Evolutionary conservation across 768 basidiomycete species (phyloP).

Genomic region (Mycena latifolia): DNA sequence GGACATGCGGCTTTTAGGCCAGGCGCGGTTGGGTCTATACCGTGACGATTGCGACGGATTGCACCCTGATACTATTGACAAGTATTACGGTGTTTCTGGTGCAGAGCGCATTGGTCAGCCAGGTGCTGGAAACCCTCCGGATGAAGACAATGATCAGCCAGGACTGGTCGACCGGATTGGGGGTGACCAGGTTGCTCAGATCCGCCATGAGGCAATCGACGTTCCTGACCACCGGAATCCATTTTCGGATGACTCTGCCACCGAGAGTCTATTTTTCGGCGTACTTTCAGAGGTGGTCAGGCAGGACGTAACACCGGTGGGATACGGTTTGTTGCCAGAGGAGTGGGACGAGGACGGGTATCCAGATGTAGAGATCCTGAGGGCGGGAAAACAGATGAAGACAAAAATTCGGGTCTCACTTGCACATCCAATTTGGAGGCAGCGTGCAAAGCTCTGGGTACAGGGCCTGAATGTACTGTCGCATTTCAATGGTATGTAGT

Average conservation of each 20-base stretch:
- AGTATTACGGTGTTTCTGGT: slow-evolving; percentile 31
- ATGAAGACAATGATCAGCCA: neutral
- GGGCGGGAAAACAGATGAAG: slow-evolving; percentile 2
- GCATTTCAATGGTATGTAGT: neutral
- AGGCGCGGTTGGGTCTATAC: too few species aligned
- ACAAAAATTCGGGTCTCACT: slow-evolving; percentile 1
- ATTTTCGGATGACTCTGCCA: neutral
- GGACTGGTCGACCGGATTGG: neutral
- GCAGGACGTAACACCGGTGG: neutral
- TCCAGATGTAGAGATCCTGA: slow-evolving; percentile 9
- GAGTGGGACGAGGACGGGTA: slow-evolving; percentile 17
- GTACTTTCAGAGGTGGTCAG: slow-evolving; percentile 11
- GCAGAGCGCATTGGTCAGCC: neutral
- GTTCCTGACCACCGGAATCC: slow-evolving; percentile 19
- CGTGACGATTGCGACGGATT: slow-evolving; percentile 32
- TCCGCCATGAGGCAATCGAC: slow-evolving; percentile 11
- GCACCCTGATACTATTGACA: slow-evolving; percentile 30
- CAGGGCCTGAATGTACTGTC: neutral
- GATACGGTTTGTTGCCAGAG: slow-evolving; percentile 11
- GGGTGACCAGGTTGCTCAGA: slow-evolving; percentile 1
- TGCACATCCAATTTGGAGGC: neutral
- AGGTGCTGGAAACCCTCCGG: slow-evolving; percentile 4
- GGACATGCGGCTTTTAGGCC: too few species aligned
- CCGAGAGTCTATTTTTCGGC: neutral
- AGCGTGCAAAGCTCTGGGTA: neutral